Conservation (phyloP, 768 basidiomycete species). For the Lepiota venenata region DNA sequence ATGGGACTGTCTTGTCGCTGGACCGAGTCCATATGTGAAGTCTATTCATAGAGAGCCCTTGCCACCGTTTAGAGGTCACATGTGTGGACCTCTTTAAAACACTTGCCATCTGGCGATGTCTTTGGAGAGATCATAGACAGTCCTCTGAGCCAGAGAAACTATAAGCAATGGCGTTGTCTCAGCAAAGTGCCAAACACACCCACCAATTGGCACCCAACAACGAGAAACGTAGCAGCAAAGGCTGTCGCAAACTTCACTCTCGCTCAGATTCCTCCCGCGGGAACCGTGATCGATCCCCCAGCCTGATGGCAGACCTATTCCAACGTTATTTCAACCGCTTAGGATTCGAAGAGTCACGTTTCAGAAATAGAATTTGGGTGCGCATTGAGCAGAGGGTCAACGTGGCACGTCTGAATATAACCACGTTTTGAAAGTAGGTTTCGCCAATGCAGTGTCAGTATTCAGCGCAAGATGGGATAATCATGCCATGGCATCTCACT, state of each 20-base stretch:
- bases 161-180: too few species aligned
- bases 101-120: too few species aligned
- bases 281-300: conserved; percentile 40
- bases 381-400: background rate
- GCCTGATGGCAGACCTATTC: conserved; percentile 30
- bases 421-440: conserved; percentile 27
- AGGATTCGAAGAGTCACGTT: conserved; percentile 49
- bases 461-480: conserved; percentile 47
- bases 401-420: too few species aligned
- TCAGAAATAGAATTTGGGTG: conserved; percentile 50
- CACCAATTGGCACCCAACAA: background rate
- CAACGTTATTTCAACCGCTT: conserved; percentile 45
- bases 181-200: too few species aligned
- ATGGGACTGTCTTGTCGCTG: too few species aligned
- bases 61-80: too few species aligned
- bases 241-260: conserved; percentile 44
- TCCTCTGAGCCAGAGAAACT: too few species aligned
- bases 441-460: conserved; percentile 62
- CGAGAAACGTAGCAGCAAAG: conserved; percentile 34
- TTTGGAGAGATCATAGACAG: too few species aligned
- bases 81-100: too few species aligned
- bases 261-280: conserved; percentile 38
- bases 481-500: conserved; percentile 56
- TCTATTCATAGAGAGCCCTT: too few species aligned
- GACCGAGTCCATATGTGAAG: too few species aligned